Conservation (phyloP, 2,329 filamentous ascomycete species). For the Talaromyces rugulosus region DNA sequence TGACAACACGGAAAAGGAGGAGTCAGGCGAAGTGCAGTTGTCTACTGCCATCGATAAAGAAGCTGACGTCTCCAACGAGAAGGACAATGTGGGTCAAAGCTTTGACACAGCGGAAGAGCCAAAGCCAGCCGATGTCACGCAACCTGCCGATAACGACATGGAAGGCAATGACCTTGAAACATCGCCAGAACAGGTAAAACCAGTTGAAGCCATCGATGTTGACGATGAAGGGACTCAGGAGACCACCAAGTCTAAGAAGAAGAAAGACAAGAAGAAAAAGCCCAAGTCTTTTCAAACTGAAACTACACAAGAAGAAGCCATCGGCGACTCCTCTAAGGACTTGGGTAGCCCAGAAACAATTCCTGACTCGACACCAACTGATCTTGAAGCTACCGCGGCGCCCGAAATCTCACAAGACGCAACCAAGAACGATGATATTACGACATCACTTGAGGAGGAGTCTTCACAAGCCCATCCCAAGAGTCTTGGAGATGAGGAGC, state of each 20-base stretch:
- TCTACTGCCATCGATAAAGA: neutral
- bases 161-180: neutral
- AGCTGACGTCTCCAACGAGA: neutral
- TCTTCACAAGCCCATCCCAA: neutral
- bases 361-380: neutral
- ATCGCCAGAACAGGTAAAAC: neutral
- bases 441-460: neutral
- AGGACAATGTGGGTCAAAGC: neutral
- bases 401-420: neutral
- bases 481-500: constrained; percentile 1
- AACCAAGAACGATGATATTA: neutral
- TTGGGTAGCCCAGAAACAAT: neutral
- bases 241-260: constrained; percentile 20
- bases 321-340: neutral
- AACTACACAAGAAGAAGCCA: neutral
- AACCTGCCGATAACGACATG: neutral
- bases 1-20: neutral
- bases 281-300: constrained; percentile 14
- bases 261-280: constrained; percentile 38
- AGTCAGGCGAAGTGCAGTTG: neutral
- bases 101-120: neutral
- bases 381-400: neutral
- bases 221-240: constrained; percentile 1
- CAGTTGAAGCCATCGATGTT: neutral
- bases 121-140: neutral